Evolutionary conservation across 768 basidiomycete genomes (phyloP), one percentile per base, ranked within the genome.

Genomic region (Hypsizygus marmoreus): DNA sequence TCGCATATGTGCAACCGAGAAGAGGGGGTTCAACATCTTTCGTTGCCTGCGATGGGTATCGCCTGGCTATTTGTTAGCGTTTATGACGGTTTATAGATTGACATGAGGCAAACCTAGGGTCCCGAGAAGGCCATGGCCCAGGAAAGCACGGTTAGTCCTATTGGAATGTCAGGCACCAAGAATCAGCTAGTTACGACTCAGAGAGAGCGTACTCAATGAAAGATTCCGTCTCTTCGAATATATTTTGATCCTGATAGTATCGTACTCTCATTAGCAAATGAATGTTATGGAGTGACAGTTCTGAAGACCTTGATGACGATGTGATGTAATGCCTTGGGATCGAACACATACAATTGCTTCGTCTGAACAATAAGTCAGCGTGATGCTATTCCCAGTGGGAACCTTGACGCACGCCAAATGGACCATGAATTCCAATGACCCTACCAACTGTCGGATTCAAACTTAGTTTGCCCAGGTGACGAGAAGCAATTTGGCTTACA

Each of bases 1-100:
- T 16, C 53, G 49, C 53, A 57, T 54, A 35, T 57, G 56, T n/a
- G 41, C 36, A 7, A 40, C 51, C 2, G 55, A 57, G 44, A 57
- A 57, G 9, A 57, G 53, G 3, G 55, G 55, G 26, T 57, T 57
- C 16, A 51, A 31, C 55, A 54, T 49, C 35, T 54, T 57, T 5
- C 53, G 38, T 24, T 57, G 53, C 29, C 42, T 57, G 25, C 45
- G 50, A 37, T 57, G 55, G 12, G 29, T 34, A 6, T 47, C 50
- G 3, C 55, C 55, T 57, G 8, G 23, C 5, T 13, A 4, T 3
- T 14, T 19, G 36, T 13, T 12, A 14, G 16, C 0, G n/a, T 12
- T 11, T 7, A 17, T 20, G 13, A 11, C 9, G 9, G 25, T 16
- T 9, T 13, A 3, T 16, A 11, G 10, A 19, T 26, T 17, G 17